These are phyloP conservation scores for Hypomontagnella monticulosa DNA, from an alignment of 495 filamentous ascomycete genomes.

Conservation along the genomic window DNA sequence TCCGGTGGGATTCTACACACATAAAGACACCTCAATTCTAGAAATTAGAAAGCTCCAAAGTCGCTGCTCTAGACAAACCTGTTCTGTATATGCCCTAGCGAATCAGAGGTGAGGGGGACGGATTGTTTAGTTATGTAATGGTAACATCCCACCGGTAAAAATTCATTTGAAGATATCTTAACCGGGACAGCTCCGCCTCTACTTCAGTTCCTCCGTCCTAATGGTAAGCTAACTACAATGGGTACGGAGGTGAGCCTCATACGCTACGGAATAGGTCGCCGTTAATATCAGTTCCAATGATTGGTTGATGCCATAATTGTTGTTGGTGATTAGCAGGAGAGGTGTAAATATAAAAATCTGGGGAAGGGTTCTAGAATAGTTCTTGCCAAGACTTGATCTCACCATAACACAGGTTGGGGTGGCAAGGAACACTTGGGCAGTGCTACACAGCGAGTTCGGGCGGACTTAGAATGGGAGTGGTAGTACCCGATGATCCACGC, in stretches of 20 bases:
- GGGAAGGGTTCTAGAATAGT: slow-evolving; percentile 34
- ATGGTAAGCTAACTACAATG: slow-evolving; percentile 16
- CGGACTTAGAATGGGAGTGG: background rate
- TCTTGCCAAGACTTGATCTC: slow-evolving; percentile 30
- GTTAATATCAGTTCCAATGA: slow-evolving; percentile 14
- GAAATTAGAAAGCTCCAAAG: slow-evolving; percentile 1
- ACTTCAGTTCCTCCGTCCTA: slow-evolving; percentile 6
- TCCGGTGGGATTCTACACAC: slow-evolving; percentile 17
- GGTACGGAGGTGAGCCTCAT: slow-evolving; percentile 18
- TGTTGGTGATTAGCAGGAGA: background rate
- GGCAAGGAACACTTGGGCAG: background rate
- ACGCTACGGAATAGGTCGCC: background rate
- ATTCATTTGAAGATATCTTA: slow-evolving; percentile 14
- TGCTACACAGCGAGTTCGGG: slow-evolving; percentile 11
- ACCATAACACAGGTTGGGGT: background rate
- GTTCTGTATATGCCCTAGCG: slow-evolving; percentile 7
- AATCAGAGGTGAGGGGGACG: slow-evolving; percentile 1
- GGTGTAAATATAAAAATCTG: slow-evolving; percentile 18
- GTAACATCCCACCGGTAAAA: slow-evolving; percentile 17
- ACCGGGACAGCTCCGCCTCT: slow-evolving; percentile 14
- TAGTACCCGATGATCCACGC: too few relatives aligned
- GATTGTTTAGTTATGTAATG: slow-evolving; percentile 1
- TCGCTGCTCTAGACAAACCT: slow-evolving; percentile 2
- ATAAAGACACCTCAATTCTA: background rate
- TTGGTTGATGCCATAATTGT: slow-evolving; percentile 1